These are phyloP conservation scores for Dioscorea zingiberensis DNA, from an alignment of 106 monocot species.

Conservation along the genomic window DNA sequence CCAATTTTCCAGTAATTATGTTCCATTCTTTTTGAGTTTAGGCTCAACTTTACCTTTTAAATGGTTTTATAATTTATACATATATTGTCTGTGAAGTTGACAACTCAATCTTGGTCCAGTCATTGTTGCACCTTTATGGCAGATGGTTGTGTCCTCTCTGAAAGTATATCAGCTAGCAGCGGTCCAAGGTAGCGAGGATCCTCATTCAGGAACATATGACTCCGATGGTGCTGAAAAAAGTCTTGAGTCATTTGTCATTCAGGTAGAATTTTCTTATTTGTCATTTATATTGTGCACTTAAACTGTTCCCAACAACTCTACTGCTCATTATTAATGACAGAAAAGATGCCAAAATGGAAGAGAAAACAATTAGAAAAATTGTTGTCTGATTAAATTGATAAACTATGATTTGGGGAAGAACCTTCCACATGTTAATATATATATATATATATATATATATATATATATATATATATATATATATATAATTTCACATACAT, in stretches of 20 bases:
- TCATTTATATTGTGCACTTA: too few relatives aligned
- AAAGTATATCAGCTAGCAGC: constrained; percentile 63
- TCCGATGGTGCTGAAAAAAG: constrained; percentile 83
- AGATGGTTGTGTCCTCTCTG: constrained; percentile 74
- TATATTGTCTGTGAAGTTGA: not conserved
- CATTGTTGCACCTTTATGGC: constrained; percentile 74
- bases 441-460: too few relatives aligned
- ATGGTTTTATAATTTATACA: not conserved
- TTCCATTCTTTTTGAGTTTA: not conserved
- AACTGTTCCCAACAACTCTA: too few relatives aligned
- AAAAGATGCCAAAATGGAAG: too few relatives aligned
- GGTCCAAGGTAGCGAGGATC: constrained; percentile 70
- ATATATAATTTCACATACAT: too few relatives aligned
- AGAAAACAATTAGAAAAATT: too few relatives aligned
- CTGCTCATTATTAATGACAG: too few relatives aligned
- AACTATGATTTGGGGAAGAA: too few relatives aligned
- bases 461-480: too few relatives aligned
- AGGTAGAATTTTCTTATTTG: constrained; percentile 39
- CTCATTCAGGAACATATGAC: constrained; percentile 61
- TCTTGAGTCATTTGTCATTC: constrained; percentile 82
- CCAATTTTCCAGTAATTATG: constrained; percentile 59
- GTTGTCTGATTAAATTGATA: too few relatives aligned
- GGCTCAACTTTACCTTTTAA: not conserved
- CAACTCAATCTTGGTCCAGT: constrained; percentile 43
- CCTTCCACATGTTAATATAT: too few relatives aligned